phyloP scores from a whole-genome alignment of 1,139 yeast species.

The Geotrichum phurueaensis region DNA sequence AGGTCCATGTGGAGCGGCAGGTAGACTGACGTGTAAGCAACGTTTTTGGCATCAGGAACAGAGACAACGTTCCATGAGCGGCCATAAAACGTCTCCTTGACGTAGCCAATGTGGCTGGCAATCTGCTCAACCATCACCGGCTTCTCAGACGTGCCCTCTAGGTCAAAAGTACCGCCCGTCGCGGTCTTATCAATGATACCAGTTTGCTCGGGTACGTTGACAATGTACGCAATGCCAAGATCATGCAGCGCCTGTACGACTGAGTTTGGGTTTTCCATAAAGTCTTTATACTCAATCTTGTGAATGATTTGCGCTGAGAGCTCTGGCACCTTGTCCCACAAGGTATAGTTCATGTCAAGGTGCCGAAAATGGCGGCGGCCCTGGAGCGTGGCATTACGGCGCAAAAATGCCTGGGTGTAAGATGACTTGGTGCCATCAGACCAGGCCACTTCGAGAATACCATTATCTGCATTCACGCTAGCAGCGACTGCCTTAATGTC shows the following conservation, averaged over 20 bases:
- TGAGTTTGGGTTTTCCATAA: conserved; percentile 38
- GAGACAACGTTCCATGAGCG: conserved; percentile 64
- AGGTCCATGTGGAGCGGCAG: conserved; percentile 79
- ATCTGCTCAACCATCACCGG: conserved; percentile 40
- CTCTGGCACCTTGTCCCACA: conserved; percentile 32
- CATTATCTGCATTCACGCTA: conserved; percentile 28
- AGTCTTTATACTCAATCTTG: conserved; percentile 41
- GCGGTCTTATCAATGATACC: conserved; percentile 24
- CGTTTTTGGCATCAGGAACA: conserved; percentile 58
- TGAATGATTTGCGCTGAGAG: conserved; percentile 24
- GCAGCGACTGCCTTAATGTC: conserved; percentile 32
- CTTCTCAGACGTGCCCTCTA: conserved; percentile 24
- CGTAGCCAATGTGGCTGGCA: conserved; percentile 61
- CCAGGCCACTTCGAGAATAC: conserved; percentile 49
- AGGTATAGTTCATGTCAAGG: conserved; percentile 32
- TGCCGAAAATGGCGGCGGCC: conserved; percentile 34
- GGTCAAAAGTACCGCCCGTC: conserved; percentile 3
- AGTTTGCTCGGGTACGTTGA: conserved; percentile 45
- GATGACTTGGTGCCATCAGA: conserved; percentile 45
- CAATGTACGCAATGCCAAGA: conserved; percentile 55
- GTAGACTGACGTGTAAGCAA: conserved; percentile 63
- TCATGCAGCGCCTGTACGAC: conserved; percentile 49
- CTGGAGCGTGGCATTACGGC: conserved; percentile 39
- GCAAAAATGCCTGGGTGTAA: conserved; percentile 47
- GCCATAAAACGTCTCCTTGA: conserved; percentile 71